Evolutionary conservation across 1,139 yeast species (phyloP).

Genomic region (Taphrina confusa): DNA sequence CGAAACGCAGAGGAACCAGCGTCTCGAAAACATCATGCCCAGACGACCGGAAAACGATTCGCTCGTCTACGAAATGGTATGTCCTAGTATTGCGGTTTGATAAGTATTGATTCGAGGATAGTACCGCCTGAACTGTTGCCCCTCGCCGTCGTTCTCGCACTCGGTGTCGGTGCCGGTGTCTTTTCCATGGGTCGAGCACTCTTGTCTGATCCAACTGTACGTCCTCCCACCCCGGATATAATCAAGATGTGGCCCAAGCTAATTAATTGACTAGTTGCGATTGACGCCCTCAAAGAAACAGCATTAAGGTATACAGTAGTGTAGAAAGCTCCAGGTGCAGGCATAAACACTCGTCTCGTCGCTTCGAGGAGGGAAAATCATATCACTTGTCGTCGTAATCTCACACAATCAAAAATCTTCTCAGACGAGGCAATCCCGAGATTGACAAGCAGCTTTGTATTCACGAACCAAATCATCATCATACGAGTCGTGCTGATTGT

Average conservation of each 20-base stretch:
- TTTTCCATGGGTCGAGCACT: slow-evolving; percentile 34
- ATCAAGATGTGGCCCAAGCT: not conserved
- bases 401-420: too few relatives aligned
- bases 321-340: too few relatives aligned
- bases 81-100: not conserved
- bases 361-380: too few relatives aligned
- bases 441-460: too few relatives aligned
- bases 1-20: slow-evolving; percentile 23
- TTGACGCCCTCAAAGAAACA: slow-evolving; percentile 31
- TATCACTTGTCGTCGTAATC: too few relatives aligned
- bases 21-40: slow-evolving; percentile 32
- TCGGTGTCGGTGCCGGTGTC: slow-evolving; percentile 34
- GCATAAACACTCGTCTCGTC: too few relatives aligned
- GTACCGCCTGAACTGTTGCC: slow-evolving; percentile 32
- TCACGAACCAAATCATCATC: too few relatives aligned
- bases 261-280: slow-evolving; percentile 9
- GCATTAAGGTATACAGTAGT: not conserved
- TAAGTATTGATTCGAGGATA: slow-evolving; percentile 2
- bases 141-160: slow-evolving; percentile 33
- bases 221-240: not conserved
- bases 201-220: slow-evolving; percentile 30
- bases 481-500: too few relatives aligned
- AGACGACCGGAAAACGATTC: slow-evolving; percentile 32
- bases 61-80: slow-evolving; percentile 30
- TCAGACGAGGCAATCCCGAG: too few relatives aligned